Base-by-base conservation (phyloP, 225 moss, liverwort and hornwort genomes). In the Polytrichum formosum region DNA sequence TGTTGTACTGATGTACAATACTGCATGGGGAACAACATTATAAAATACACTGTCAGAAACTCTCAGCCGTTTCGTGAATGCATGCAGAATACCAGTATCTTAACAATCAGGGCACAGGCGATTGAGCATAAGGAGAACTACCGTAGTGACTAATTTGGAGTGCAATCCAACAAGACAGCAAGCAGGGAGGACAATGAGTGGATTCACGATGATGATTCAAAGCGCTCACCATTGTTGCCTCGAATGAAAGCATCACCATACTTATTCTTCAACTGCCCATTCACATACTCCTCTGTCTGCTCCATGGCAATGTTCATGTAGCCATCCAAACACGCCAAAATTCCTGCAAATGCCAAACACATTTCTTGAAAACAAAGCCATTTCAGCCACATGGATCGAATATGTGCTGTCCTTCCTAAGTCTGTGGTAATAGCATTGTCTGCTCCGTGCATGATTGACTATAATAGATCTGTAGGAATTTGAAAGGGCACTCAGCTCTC, bases 271-370 rank as follows among this genome's bases (percentile, higher is more conserved):
- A 96, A 71, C 67, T 96, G 92, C 59, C 93, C 96, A 70, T 96
- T 96, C 22, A 93, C 96, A 74, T 96, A 92, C 79, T 96, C 93
- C 79, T 96, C 96, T 6, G 93, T 96, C 79, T 96, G 93, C 79
- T 93, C 96, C 96, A 96, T 93, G 25, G 93, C 96, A 63, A 93
- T 96, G 71, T 93, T 96, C 96, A 96, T 93, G 72, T 96, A 93
- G 29, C 93, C 96, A 85, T 96, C 92, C 76, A 96, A 76, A 75
- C 96, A 96, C 26, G 93, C 93, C 70, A 96, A 76, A 67, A 96
- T 96, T 68, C 93, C 96, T 96, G 77, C 70, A 0, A 8, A 2
- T 20, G 61, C 27, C 7, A 68, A 37, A 46, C 3, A 46, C 46
- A 4, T 46, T 46, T 46, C 10, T 46, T 46, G 1, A 46, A 13